phyloP scores from a whole-genome alignment of 129 eudicot genomes.

The Glebionis coronaria region DNA sequence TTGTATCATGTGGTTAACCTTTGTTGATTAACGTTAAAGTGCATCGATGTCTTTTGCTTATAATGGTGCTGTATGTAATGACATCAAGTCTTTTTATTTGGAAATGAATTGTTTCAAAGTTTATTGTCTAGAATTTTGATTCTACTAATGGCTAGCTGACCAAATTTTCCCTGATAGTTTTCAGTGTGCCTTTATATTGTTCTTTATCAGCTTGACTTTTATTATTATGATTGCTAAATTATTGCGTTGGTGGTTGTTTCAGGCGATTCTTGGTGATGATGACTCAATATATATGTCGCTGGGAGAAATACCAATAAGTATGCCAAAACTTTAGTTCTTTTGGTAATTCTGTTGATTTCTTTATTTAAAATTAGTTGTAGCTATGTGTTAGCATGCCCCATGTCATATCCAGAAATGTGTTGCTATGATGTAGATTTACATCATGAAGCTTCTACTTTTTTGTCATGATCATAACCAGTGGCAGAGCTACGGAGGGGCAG shows the following conservation, averaged over 20 bases:
- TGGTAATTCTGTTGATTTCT: conserved; percentile 35
- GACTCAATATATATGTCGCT: conserved; percentile 91
- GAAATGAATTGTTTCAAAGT: background rate
- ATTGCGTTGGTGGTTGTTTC: conserved; percentile 33
- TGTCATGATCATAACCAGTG: background rate
- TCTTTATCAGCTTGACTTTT: background rate
- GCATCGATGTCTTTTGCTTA: background rate
- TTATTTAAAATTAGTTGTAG: conserved; percentile 6
- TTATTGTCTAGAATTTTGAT: background rate
- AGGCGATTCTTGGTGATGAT: conserved; percentile 91
- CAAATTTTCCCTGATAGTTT: background rate
- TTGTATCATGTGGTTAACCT: background rate
- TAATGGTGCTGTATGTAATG: background rate
- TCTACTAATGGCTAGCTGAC: conserved; percentile 2
- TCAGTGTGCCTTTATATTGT: background rate
- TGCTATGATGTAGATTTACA: background rate
- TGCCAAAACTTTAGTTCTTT: conserved; percentile 45
- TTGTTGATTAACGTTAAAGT: conserved; percentile 8
- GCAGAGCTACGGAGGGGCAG: no score
- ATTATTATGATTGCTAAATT: conserved; percentile 12
- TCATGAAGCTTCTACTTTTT: background rate
- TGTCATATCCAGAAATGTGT: conserved; percentile 1
- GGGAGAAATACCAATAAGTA: conserved; percentile 99
- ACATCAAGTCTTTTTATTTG: background rate
- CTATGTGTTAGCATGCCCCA: conserved; percentile 16